Evolutionary conservation across 2,329 filamentous ascomycete genomes (phyloP).

Genomic region (Podosphaera xanthii): DNA sequence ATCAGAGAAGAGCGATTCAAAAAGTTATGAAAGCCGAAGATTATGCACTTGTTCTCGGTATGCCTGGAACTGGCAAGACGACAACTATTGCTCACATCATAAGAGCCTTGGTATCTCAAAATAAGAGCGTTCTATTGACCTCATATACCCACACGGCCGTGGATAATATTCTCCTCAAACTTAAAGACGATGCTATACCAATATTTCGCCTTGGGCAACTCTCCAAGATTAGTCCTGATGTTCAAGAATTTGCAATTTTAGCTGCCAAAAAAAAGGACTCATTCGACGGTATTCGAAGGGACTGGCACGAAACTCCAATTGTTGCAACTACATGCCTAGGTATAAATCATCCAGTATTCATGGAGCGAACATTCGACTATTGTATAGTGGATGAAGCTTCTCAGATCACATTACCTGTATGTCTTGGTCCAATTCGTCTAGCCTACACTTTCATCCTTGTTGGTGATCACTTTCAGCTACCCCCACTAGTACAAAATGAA

Average conservation of each 20-base stretch:
- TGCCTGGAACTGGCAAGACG: constrained; percentile 96
- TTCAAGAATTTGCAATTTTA: constrained; percentile 64
- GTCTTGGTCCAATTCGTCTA: constrained; percentile 80
- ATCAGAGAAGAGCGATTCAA: constrained; percentile 67
- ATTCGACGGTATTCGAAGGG: constrained; percentile 62
- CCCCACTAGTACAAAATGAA: constrained; percentile 81
- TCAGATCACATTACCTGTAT: constrained; percentile 89
- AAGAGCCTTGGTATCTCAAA: constrained; percentile 62
- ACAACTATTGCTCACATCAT: constrained; percentile 98
- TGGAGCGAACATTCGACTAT: constrained; percentile 78
- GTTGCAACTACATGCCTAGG: constrained; percentile 91
- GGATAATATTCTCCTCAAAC: constrained; percentile 90
- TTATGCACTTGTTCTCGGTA: constrained; percentile 90
- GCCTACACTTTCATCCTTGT: constrained; percentile 84
- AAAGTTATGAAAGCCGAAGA: constrained; percentile 93
- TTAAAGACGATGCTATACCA: constrained; percentile 53
- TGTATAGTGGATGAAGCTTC: constrained; percentile 97
- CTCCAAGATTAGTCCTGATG: constrained; percentile 71
- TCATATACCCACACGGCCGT: constrained; percentile 96
- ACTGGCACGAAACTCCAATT: constrained; percentile 68
- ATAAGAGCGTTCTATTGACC: constrained; percentile 79
- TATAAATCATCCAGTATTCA: constrained; percentile 74
- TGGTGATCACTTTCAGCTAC: constrained; percentile 88
- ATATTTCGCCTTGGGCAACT: constrained; percentile 69
- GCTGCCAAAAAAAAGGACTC: constrained; percentile 49